phyloP scores from a whole-genome alignment of 2,329 filamentous ascomycete species.

The Aspergillus japonicus region DNA sequence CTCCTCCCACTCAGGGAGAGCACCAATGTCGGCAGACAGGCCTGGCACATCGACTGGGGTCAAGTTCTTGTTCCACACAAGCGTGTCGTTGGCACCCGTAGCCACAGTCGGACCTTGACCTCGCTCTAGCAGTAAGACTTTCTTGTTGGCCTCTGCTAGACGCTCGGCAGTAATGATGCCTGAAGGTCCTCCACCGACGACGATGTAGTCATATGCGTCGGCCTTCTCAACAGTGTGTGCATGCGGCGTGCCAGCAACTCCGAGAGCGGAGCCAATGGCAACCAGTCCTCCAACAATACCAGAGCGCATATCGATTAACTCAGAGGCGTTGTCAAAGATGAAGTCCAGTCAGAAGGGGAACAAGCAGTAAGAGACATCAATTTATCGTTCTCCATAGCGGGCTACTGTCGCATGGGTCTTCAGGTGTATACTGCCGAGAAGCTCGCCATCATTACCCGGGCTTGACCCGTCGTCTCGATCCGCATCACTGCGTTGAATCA shows the following conservation, averaged over 20 bases:
- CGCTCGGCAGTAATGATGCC: constrained; percentile 59
- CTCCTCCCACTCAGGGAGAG: constrained; percentile 2
- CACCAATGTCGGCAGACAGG: constrained; percentile 25
- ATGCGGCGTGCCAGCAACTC: background rate
- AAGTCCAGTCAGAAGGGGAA: background rate
- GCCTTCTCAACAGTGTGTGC: background rate
- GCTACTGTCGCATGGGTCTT: background rate
- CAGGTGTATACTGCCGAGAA: background rate
- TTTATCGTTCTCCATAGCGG: background rate
- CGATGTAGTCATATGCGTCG: constrained; percentile 41
- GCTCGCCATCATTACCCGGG: background rate
- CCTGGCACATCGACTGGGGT: constrained; percentile 30
- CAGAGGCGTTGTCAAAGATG: background rate
- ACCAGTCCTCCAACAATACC: background rate
- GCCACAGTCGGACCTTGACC: constrained; percentile 36
- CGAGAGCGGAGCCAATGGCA: constrained; percentile 1
- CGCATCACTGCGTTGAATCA: background rate
- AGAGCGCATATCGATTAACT: background rate
- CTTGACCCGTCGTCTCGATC: background rate
- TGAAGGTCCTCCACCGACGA: constrained; percentile 48
- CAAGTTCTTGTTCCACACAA: constrained; percentile 22
- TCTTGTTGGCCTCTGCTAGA: constrained; percentile 64
- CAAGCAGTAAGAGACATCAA: background rate
- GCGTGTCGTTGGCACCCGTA: constrained; percentile 25
- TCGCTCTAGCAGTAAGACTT: constrained; percentile 63